phyloP scores from a whole-genome alignment of 2,329 filamentous ascomycete genomes.

The Drechslerella stenobrocha region DNA sequence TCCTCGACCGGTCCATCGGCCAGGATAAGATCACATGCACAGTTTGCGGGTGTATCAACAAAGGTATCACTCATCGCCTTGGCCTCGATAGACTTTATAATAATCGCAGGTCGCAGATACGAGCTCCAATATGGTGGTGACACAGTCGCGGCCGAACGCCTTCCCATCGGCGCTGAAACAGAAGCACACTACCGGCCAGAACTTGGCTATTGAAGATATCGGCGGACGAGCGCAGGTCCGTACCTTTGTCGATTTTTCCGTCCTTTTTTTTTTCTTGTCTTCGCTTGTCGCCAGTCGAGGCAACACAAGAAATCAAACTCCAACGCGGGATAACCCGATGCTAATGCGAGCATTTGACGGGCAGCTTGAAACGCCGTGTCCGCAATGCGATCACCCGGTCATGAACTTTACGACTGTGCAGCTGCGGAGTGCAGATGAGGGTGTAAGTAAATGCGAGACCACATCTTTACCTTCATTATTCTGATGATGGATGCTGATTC shows the following conservation, averaged over 20 bases:
- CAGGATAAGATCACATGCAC: conserved; percentile 78
- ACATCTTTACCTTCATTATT: not conserved
- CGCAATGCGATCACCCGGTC: conserved; percentile 77
- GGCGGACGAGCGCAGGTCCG: conserved; percentile 67
- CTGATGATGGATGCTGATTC: not conserved
- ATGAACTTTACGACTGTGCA: conserved; percentile 85
- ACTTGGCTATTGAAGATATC: conserved; percentile 74
- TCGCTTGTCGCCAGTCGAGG: not conserved
- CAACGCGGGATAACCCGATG: too few species aligned
- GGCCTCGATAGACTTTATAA: conserved; percentile 13
- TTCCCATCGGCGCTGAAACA: conserved; percentile 88
- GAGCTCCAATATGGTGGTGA: conserved; percentile 74
- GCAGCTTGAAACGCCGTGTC: conserved; percentile 68
- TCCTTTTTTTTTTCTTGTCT: conserved; percentile 15
- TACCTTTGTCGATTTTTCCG: conserved; percentile 6
- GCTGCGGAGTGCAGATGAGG: conserved; percentile 89
- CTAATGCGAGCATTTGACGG: too few species aligned
- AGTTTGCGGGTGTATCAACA: conserved; percentile 81
- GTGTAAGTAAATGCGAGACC: conserved; percentile 70
- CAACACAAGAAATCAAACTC: conserved; percentile 33
- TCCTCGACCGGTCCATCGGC: conserved; percentile 78
- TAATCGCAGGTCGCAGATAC: conserved; percentile 62
- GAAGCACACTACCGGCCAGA: conserved; percentile 83
- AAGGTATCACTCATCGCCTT: conserved; percentile 62
- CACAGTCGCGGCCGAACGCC: conserved; percentile 81